Evolutionary conservation across 2,329 filamentous ascomycete species (phyloP), one percentile per base, ranked within the genome.

Genomic region (Trichoderma guizhouense): DNA sequence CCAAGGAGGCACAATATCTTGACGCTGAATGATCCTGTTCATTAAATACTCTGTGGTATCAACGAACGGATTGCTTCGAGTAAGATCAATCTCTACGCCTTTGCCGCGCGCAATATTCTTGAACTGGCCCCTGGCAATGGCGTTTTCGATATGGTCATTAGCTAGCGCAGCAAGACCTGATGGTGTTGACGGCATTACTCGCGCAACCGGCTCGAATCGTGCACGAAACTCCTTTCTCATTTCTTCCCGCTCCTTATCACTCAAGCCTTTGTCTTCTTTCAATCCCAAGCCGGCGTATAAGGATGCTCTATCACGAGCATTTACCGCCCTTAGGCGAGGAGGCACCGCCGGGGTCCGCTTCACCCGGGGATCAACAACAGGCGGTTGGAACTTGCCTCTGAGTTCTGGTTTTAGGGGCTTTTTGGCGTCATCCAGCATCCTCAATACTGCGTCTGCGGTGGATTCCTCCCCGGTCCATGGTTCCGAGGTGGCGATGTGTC

Each of bases 31-130:
- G 84, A 98, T 98, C 82, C 97, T 96, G 83, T 99, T 98, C 92
- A 98, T 92, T 77, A 98, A 93, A 80, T 98, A 98, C 81, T 98
- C 95, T 0, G 96, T 98, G 0, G 95, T 98, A 78, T 98, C 94
- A 71, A 98, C 89, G 78, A 97, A 98, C 0, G 96, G 94, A 76
- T 92, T 97, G 76, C 91, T 92, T 1, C 93, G 92, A 75, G 93
- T 90, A 65, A 93, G 84, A 76, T 98, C 95, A n/a, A 92, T 84
- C 79, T 95, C 89, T n/a, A 95, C 86, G 7, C 90, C 91, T 76
- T 92, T 92, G 0, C 95, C 95, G 3, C 95, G 87, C 8, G 90
- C 90, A 14, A 99, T 92, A 76, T 97, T 91, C 79, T 87, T 86
- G 83, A 99, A 98, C 79, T 97, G 93, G 0, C 96, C 96, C 36